Base-by-base conservation (phyloP, 306 rosid species). In the Quercus mongolica region DNA sequence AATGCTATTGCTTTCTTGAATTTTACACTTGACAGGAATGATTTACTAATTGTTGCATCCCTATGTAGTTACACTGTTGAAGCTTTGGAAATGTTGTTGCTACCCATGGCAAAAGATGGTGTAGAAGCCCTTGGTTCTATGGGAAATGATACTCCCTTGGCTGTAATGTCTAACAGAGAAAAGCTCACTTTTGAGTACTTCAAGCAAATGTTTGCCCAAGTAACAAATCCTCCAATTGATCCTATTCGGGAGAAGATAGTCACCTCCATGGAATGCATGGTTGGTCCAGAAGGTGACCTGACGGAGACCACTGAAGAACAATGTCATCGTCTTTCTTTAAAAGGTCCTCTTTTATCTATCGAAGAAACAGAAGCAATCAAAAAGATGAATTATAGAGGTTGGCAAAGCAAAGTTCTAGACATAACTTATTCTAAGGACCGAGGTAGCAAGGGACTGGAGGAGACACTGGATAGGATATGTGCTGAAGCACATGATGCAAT, bases 91-190 rank as follows among this genome's bases (percentile, higher is more conserved):
- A 96, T 93, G 96, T 86, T 96, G 82, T 83, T 96, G 84, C 97
- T 96, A 89, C 98, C 98, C n/a, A 96, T 96, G 99, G 99, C 97
- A 77, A 96, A 89, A 81, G 99, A 96, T 85, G 97, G 96, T 17
- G 88, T 73, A 28, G 98, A 96, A 87, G 96, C 99, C 57, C 99
- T 93, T 86, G 99, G 99, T 69, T 96, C 99, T 63, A 96, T 96
- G 99, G 98, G 99, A 81, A 96, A 93, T 54, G 99, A 96, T 74
- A 89, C 98, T 57, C 99, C 98, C 5, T 76, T 96, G 80, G 98
- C 97, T 83, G 96, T 96, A 70, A 96, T 96, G 97, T 96, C 99
- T 82, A 87, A 83, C 5, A 88, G 97, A 81, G 97, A 93, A 71
- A 96, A 96, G 78, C 94, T 96, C 62, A 89, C 97, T 55, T 96